Base-by-base conservation (phyloP, 106 monocot genomes). In the Allium sativum region DNA sequence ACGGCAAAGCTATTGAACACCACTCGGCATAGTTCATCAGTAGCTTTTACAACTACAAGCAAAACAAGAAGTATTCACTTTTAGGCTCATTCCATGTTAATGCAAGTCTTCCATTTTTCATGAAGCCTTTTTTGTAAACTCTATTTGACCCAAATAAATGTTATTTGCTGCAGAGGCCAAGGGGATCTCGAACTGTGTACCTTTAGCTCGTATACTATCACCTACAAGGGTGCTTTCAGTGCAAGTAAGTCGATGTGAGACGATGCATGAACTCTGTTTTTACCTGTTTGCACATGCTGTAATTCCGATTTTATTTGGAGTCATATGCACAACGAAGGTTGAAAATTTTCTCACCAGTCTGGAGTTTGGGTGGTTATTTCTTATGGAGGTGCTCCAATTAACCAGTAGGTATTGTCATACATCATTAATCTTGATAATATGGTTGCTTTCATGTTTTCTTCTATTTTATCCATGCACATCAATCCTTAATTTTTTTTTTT, bases 171-270 rank as follows among this genome's bases (percentile, higher is more conserved):
- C 86, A 79, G 57, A 69, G 78, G 73, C 68, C 62, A 16, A 70
- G 79, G 21, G 86, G 83, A 2, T 13, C 69, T 10, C 65, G 81
- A 63, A 79, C 78, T 7, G 86, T 73, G 3, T 95, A 59, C 22
- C 94, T 83, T 81, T 79, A 40, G 94, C 90, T 9, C 74, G 90
- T 48, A 90, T 95, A 43, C 65, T 95, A 21, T 86, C 94, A 12
- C 94, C 90, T 10, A 95, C 90, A 4, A 58, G 94, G 31, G 94
- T 90, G 70, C 79, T 90, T 0, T 95, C 94, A 0, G 74, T 73
- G 12, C 94, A 95, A 70, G 93, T 88, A 74, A 56, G 78, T 59
- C 20, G 43, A 14, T 43, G 40, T 63, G 43, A n/a, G 19, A n/a
- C 42, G 45, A 31, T 48, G 9, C 58, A 11, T 2, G 21, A 42